Base-by-base conservation (phyloP, 345 rosid genomes). In the Euclidium syriacum region DNA sequence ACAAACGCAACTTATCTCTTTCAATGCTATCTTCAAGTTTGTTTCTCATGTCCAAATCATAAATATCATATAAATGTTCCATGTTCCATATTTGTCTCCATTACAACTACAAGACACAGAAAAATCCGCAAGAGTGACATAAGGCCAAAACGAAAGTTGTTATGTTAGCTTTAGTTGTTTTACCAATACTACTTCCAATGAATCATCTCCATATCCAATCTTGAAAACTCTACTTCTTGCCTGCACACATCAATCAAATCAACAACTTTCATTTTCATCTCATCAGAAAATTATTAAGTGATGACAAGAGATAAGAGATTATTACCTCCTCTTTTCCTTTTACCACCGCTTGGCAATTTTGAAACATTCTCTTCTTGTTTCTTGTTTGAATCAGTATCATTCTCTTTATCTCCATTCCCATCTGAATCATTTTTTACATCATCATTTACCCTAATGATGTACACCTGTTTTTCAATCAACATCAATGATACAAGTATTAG, bases 361-460 rank as follows among this genome's bases (percentile, higher is more conserved):
- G 70, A 17, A 55, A 36, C 70, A 5, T 38, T 48, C 14, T 55
- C 64, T 18, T 20, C 52, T 22, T 47, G 17, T 47, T 70, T 55
- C 52, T 54, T 20, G 56, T 30, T 47, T 6, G 41, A 1, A 26
- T 54, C 25, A 62, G 0, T 29, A 19, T 20, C 44, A 29, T 36
- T 56, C 43, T 62, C 64, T 53, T 62, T 10, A 14, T 11, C 39
- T 23, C 18, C 44, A 30, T 44, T 32, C 26, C 4, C 51, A 62
- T 33, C 36, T 0, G 15, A 41, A 36, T 53, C 55, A 18, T 63
- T 52, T 69, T 19, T 42, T 44, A 20, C 47, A 32, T 70, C 56
- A 39, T 55, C 70, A 63, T 63, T 10, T 4, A 63, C 74, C 36
- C 74, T 70, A 30, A 63, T 63, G 70, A 70, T 63, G 18, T 63